Evolutionary conservation across 805 yeast genomes (phyloP).

Genomic region (Lipomyces chichibuensis): DNA sequence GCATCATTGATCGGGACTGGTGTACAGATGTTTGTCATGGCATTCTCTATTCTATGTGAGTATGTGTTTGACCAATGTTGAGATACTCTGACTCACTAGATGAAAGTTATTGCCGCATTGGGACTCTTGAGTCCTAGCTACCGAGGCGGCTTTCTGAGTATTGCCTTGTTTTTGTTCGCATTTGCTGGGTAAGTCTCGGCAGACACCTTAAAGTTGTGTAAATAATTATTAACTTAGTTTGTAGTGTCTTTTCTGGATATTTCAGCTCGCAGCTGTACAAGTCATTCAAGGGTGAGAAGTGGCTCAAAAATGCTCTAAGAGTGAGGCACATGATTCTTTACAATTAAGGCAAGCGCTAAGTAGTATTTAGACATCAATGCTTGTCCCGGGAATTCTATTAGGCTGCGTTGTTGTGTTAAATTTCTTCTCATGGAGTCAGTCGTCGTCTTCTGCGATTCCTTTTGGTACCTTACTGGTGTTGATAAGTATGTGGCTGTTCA

Average conservation of each 20-base stretch:
- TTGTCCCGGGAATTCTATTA: constrained; percentile 49
- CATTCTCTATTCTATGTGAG: constrained; percentile 54
- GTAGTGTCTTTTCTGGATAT: constrained; percentile 66
- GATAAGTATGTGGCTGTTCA: constrained; percentile 59
- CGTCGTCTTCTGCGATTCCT: constrained; percentile 76
- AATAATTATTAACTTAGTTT: neutral
- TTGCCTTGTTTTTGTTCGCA: constrained; percentile 62
- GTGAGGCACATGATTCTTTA: constrained; percentile 36
- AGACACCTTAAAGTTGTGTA: neutral
- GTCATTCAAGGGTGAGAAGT: constrained; percentile 51
- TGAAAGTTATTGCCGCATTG: constrained; percentile 55
- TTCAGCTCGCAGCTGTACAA: constrained; percentile 66
- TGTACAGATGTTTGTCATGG: constrained; percentile 64
- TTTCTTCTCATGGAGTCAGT: constrained; percentile 72
- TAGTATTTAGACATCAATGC: constrained; percentile 37
- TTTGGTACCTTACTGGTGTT: constrained; percentile 70
- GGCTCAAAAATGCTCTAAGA: constrained; percentile 42
- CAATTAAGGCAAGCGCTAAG: neutral
- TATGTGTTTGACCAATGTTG: neutral
- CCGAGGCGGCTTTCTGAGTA: constrained; percentile 66
- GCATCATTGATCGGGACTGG: constrained; percentile 72
- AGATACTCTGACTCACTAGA: neutral
- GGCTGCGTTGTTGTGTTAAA: constrained; percentile 60
- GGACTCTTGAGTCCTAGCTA: constrained; percentile 65
- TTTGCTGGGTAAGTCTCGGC: constrained; percentile 57